A percentile compares a stretch with the other conserved stretches of the same genome.
phyloP scores from a whole-genome alignment of 2,329 filamentous ascomycete species.

The Ceratocystis lukuohia region DNA sequence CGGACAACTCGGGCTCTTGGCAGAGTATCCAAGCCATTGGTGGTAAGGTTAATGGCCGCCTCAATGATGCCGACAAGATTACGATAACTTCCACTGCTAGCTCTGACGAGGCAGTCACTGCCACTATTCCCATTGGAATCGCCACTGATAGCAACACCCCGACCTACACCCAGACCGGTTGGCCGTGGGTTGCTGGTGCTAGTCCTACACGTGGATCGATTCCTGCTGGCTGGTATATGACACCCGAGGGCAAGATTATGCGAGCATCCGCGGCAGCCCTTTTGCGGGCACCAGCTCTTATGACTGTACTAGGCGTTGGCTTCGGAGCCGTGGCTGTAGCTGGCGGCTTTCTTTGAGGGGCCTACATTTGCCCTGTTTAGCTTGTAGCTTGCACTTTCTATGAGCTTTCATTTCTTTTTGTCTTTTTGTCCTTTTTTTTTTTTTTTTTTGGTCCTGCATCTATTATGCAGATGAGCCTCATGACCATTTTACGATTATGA shows the following conservation, averaged over 20 bases:
- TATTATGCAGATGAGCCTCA: neutral
- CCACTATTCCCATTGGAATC: conserved; percentile 58
- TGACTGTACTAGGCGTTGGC: conserved; percentile 22
- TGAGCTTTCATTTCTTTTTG: too few relatives aligned
- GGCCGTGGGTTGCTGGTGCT: conserved; percentile 52
- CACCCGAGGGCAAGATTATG: conserved; percentile 63
- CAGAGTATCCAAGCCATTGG: conserved; percentile 68
- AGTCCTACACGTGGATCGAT: conserved; percentile 44
- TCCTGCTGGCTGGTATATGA: conserved; percentile 71
- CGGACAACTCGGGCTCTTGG: conserved; percentile 65
- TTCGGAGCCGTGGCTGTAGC: neutral
- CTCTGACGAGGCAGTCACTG: conserved; percentile 50
- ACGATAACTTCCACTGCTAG: conserved; percentile 36
- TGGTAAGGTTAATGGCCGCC: conserved; percentile 59
- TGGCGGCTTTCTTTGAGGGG: neutral
- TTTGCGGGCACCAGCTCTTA: conserved; percentile 21
- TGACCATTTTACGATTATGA: neutral
- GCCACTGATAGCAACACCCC: conserved; percentile 41
- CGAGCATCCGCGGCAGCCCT: conserved; percentile 47
- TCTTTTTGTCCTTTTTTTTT: too few relatives aligned
- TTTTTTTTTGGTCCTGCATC: neutral
- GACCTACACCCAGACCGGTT: conserved; percentile 45
- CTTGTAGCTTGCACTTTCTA: too few relatives aligned
- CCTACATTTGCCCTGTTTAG: too few relatives aligned
- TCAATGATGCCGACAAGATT: conserved; percentile 39